Evolutionary conservation across 768 basidiomycete genomes (phyloP).

Genomic region (Gymnopilus dilepis): DNA sequence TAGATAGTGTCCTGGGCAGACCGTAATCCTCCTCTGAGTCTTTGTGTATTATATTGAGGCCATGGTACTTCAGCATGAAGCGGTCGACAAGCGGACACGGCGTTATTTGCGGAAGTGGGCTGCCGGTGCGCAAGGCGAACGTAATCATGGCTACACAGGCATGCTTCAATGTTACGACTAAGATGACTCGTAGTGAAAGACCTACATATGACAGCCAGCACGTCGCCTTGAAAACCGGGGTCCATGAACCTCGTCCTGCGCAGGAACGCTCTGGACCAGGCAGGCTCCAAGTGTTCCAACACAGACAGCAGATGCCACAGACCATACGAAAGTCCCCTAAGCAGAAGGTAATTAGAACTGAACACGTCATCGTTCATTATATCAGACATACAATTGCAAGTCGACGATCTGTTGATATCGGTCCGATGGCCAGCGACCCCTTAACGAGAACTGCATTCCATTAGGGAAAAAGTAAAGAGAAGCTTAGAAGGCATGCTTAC

Average conservation of each 20-base stretch:
- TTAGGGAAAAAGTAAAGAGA: constrained; percentile 6
- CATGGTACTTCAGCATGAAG: constrained; percentile 54
- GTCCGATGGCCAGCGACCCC: constrained; percentile 81
- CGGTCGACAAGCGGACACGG: constrained; percentile 70
- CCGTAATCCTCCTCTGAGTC: constrained; percentile 79
- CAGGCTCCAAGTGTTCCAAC: constrained; percentile 70
- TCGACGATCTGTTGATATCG: constrained; percentile 74
- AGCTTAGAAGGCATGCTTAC: constrained; percentile 38
- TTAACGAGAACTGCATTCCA: constrained; percentile 64
- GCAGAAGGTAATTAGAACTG: not conserved
- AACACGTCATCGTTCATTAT: not conserved
- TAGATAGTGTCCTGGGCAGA: constrained; percentile 69
- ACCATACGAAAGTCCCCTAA: constrained; percentile 69
- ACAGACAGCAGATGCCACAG: constrained; percentile 79
- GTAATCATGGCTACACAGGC: constrained; percentile 82
- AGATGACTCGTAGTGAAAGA: not conserved
- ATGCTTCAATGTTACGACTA: not conserved
- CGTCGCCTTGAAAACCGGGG: constrained; percentile 82
- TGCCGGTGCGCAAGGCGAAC: constrained; percentile 72
- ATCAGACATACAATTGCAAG: constrained; percentile 60
- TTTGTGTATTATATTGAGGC: constrained; percentile 69
- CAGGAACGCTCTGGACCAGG: constrained; percentile 81
- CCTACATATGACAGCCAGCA: constrained; percentile 81
- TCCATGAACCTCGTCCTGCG: constrained; percentile 77
- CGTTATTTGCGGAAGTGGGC: constrained; percentile 84